These are phyloP conservation scores for Camelina hispida DNA, from an alignment of 345 rosid genomes.

Conservation along the genomic window DNA sequence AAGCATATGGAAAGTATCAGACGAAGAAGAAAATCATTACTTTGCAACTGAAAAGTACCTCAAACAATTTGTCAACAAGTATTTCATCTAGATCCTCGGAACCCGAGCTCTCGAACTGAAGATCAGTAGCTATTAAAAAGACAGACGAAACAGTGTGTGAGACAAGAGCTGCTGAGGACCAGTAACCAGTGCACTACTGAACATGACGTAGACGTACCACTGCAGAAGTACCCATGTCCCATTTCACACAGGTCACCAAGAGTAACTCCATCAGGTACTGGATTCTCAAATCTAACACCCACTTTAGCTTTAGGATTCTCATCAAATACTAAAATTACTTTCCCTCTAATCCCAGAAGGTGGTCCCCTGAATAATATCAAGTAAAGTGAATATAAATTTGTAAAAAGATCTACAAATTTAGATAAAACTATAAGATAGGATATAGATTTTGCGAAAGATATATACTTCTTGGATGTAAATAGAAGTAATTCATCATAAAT, in stretches of 20 bases:
- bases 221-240: slow-evolving; percentile 85
- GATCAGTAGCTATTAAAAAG: slow-evolving; percentile 61
- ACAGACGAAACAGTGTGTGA: slow-evolving; percentile 24
- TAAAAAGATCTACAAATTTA: too few species aligned
- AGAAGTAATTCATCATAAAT: too few species aligned
- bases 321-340: slow-evolving; percentile 64
- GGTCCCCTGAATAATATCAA: slow-evolving; percentile 64
- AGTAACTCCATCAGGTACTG: slow-evolving; percentile 82
- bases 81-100: slow-evolving; percentile 66
- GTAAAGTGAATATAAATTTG: slow-evolving; percentile 6
- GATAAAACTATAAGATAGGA: too few species aligned
- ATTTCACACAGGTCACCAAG: slow-evolving; percentile 74
- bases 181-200: slow-evolving; percentile 26
- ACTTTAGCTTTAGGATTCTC: slow-evolving; percentile 79
- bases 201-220: slow-evolving; percentile 56
- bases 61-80: slow-evolving; percentile 74
- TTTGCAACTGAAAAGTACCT: slow-evolving; percentile 56
- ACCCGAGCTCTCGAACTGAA: slow-evolving; percentile 59
- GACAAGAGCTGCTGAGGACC: slow-evolving; percentile 18
- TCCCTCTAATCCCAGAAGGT: slow-evolving; percentile 64
- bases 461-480: too few species aligned
- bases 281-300: slow-evolving; percentile 87
- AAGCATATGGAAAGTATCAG: not conserved
- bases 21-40: slow-evolving; percentile 18
- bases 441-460: too few species aligned